Evolutionary conservation across 257 asterid species (phyloP).

Genomic region (Jasminum sambac): DNA sequence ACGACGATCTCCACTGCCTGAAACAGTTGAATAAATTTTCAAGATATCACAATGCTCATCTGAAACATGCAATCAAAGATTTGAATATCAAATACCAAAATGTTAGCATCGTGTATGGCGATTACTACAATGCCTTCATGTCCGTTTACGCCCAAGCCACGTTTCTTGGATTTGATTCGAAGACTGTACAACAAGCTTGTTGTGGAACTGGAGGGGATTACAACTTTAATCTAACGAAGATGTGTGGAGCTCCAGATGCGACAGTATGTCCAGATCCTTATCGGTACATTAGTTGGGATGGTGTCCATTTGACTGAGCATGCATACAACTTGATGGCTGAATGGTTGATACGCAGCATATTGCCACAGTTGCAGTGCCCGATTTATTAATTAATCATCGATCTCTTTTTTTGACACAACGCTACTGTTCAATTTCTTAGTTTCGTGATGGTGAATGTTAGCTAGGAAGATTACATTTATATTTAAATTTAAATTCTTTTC

Average conservation of each 20-base stretch:
- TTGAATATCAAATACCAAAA: constrained; percentile 1
- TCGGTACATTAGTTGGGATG: constrained; percentile 26
- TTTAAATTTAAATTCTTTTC: too few species aligned
- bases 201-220: constrained; percentile 28
- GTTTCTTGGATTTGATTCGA: not conserved
- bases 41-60: not conserved
- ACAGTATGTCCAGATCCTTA: constrained; percentile 10
- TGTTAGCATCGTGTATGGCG: constrained; percentile 19
- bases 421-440: too few species aligned
- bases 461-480: too few species aligned
- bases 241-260: constrained; percentile 1
- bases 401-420: too few species aligned
- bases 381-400: too few species aligned
- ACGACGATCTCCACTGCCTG: constrained; percentile 1
- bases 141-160: not conserved
- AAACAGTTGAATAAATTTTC: constrained; percentile 4
- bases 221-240: constrained; percentile 15
- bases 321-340: constrained; percentile 1
- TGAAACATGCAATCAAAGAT: not conserved
- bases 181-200: constrained; percentile 10
- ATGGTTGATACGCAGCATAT: constrained; percentile 4
- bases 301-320: constrained; percentile 25
- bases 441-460: too few species aligned
- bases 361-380: constrained; percentile 2
- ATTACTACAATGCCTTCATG: constrained; percentile 25